Base-by-base conservation (phyloP, 2,329 filamentous ascomycete species). In the Dactylellina parvicollis region DNA sequence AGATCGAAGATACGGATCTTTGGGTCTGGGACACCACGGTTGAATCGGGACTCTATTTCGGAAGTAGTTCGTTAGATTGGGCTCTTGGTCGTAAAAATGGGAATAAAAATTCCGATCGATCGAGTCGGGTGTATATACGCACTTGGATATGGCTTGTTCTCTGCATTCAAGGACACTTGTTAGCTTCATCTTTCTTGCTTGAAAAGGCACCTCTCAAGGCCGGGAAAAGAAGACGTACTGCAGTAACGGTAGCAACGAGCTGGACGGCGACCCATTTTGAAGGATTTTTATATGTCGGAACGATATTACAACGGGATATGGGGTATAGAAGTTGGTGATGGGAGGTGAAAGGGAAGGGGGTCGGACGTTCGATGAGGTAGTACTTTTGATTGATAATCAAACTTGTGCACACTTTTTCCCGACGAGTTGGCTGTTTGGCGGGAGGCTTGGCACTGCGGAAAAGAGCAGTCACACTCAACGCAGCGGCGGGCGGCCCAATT, bases 201-300 rank as follows among this genome's bases (percentile, higher is more conserved):
- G 60, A 40, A 67, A 57, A 67, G 47, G 38, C 18, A 50, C 14
- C 59, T 32, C 22, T 49, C 28, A 34, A 67, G 26, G n/a, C 57
- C 20, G 26, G 2, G 12, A 22, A 40, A 56, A 26, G 18, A 49
- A 59, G 75, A 78, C 77, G 52, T 99, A 92, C 99, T 99, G 93
- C 95, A 99, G 91, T 99, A 99, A 83, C 95, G 90, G 89, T 96
- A 99, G 88, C 95, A 99, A 88, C 95, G 91, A 83, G 95, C 95
- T 83, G 95, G 95, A 91, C 95, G 92, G 86, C 95, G 92, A 83
- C 95, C 95, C 95, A 99, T 99, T 87, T 90, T 93, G 90, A 89
- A 88, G 85, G 86, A 86, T 85, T 87, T 85, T 81, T 82, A 83
- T 81, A 83, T 81, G 79, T 78, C 80, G 32, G 32, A 52, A 61